These are phyloP conservation scores for Mortierella sp. DNA, from an alignment of 371 early-diverging fungal species.

Conservation along the genomic window DNA sequence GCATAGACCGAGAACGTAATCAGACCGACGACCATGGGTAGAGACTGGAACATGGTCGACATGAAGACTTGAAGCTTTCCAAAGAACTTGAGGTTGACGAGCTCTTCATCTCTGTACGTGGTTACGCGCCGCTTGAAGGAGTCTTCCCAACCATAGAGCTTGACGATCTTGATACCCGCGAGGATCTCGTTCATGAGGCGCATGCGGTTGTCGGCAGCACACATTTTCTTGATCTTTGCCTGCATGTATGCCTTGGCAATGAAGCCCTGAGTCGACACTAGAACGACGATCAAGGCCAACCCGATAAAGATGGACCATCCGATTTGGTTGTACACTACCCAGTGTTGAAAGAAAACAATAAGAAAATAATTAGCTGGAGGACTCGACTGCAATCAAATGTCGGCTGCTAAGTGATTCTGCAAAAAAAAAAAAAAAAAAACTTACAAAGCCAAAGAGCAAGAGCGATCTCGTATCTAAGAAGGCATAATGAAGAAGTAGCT, in stretches of 20 bases:
- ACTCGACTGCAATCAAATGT: no score
- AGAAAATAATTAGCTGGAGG: not conserved
- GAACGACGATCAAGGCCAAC: conserved; percentile 61
- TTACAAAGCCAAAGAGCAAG: conserved; percentile 61
- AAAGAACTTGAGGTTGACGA: conserved; percentile 30
- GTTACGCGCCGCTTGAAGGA: conserved; percentile 54
- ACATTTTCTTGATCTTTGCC: conserved; percentile 36
- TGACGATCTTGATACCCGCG: conserved; percentile 64
- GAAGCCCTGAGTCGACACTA: conserved; percentile 65
- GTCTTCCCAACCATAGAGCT: conserved; percentile 61
- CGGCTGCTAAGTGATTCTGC: not conserved
- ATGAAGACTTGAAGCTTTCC: conserved; percentile 38
- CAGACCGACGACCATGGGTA: conserved; percentile 59
- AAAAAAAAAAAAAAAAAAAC: conserved; percentile 7
- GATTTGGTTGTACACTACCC: conserved; percentile 63
- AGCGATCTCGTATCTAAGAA: conserved; percentile 57
- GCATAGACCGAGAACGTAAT: conserved; percentile 49
- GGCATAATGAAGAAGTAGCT: conserved; percentile 38
- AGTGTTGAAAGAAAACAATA: not conserved
- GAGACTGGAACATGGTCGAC: conserved; percentile 71
- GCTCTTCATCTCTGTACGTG: conserved; percentile 44
- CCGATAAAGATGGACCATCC: conserved; percentile 69
- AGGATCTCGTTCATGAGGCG: conserved; percentile 59
- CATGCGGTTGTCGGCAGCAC: conserved; percentile 44
- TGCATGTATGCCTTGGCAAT: conserved; percentile 54